Base-by-base conservation (phyloP, 2,329 filamentous ascomycete species). In the Fusarium oligoseptatum region DNA sequence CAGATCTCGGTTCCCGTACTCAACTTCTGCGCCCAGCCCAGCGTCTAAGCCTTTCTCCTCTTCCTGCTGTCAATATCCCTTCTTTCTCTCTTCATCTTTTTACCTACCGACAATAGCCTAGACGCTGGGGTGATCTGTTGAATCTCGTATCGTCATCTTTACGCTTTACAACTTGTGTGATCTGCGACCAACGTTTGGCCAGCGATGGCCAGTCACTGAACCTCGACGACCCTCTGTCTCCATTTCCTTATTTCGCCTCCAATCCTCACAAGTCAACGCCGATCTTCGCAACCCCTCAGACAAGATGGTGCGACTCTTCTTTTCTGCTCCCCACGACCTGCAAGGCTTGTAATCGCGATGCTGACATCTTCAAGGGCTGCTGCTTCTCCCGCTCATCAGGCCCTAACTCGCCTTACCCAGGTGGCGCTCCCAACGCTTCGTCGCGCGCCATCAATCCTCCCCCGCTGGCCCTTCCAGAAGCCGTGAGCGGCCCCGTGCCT, bases 301-400 rank as follows among this genome's bases (percentile, higher is more conserved):
- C 63, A 78, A 66, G 34, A 78, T 78, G 77, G 77, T 79, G 39
- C 58, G 57, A 57, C 60, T 37, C 29, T 60, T 57, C 50, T 64
- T 20, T 52, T 24, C 36, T 20, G 50, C 60, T 20, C 29, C 24
- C 14, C 34, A 14, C 17, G 37, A 17, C 12, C 58, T 62, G 20
- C 45, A 36, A 29, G 36, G 29, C 66, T 43, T 27, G 43, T 11
- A 27, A 37, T 61, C 8, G 24, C 32, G 3, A 62, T 69, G 61
- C 77, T 81, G 67, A 81, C 57, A 50, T 41, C n/a, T 34, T 45
- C 41, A 50, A 70, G 89, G 89, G 89, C 77, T 91, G 89, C 82
- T 91, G 89, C 79, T 84, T 90, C 78, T 91, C 89, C 50, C 85
- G 84, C 57, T 83, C 87, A 37, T 82, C 85, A 29, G 87, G 86